A percentile compares a stretch with the other conserved stretches of the same genome.
phyloP scores from a whole-genome alignment of 257 asterid species.

The Solanum habrochaites region DNA sequence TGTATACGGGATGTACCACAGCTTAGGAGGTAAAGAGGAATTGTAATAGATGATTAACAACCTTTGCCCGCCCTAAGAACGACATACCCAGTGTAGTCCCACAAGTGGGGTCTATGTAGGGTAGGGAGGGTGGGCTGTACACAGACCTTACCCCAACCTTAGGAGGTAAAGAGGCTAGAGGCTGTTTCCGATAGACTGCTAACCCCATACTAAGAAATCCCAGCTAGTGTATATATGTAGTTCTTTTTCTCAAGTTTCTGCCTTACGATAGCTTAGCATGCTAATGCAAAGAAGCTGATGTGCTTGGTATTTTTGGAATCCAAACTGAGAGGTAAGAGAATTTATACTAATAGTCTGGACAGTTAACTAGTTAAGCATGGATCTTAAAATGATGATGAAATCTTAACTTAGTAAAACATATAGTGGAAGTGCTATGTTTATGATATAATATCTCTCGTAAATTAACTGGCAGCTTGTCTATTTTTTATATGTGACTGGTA shows the following conservation, averaged over 20 bases:
- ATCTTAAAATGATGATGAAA: background rate
- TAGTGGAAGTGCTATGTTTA: background rate
- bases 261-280: background rate
- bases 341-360: background rate
- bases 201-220: background rate
- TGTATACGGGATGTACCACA: background rate
- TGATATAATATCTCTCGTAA: background rate
- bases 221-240: background rate
- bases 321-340: background rate
- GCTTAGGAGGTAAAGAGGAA: background rate
- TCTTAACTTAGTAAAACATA: background rate
- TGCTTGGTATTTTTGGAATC: background rate
- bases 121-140: background rate
- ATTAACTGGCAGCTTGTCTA: background rate
- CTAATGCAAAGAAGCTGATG: background rate
- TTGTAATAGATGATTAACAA: background rate
- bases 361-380: background rate
- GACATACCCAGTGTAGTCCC: background rate
- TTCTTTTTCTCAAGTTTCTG: background rate
- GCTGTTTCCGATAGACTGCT: background rate
- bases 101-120: background rate
- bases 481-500: background rate
- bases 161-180: background rate
- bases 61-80: background rate
- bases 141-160: background rate